Base-by-base conservation (phyloP, 1,139 yeast genomes). In the Spathaspora sp. region DNA sequence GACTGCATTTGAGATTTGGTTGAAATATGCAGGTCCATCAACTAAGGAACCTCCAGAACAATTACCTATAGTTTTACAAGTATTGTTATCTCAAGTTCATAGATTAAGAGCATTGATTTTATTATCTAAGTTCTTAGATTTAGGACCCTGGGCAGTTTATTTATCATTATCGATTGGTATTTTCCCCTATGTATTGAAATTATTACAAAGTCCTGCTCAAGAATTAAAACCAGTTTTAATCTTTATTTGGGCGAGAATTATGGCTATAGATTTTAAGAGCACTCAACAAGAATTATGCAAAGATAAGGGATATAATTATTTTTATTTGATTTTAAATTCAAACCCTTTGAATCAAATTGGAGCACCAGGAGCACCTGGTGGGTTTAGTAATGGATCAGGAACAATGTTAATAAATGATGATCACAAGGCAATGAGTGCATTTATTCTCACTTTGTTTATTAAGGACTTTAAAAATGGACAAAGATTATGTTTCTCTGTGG, bases 141-240 rank as follows among this genome's bases (percentile, higher is more conserved):
- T 93, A 39, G 99, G 99, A 0, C 97, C 99, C 0, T 89, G 97
- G 95, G 98, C 99, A 0, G 99, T 93, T 0, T 89, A 90, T 56
- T 72, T 91, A 38, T 95, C 98, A 0, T 72, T 93, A 34, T 88
- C 97, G 3, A 91, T 93, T 56, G 98, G 99, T 24, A 93, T 93
- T 33, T 93, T 93, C 66, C 98, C 99, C 0, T 95, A 95, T 61
- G 97, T 95, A 24, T 72, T 93, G 49, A 89, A 91, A 57, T 73
- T 95, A 31, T 69, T 93, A 33, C 99, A 93, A 62, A 86, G 96
- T 50, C 98, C 99, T 0, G 97, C 98, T 0, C 95, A 89, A 36
- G 99, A 95, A 58, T 72, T 95, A 50, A 90, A 90, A 58, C 98
- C 99, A 0, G 97, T 93, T 2, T 69, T 93, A 49, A 93, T 95